phyloP scores from a whole-genome alignment of 345 rosid species.

The Erysimum cheiranthoides region DNA sequence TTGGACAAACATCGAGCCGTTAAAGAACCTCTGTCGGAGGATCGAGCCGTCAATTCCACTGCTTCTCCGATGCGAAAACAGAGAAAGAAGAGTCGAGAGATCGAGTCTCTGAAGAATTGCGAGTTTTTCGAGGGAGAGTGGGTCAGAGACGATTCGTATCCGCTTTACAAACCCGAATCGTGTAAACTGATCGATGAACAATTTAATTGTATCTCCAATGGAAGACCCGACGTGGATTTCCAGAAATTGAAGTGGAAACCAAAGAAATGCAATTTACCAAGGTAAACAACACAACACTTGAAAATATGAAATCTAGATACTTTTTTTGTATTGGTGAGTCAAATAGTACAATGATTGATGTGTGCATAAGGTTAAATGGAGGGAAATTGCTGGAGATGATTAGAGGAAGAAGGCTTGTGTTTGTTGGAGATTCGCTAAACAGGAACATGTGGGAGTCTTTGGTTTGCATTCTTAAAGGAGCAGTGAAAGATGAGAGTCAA shows the following conservation, averaged over 20 bases:
- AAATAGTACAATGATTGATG: conserved; percentile 1
- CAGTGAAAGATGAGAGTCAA: conserved; percentile 66
- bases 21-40: conserved; percentile 13
- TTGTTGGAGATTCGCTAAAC: conserved; percentile 92
- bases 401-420: conserved; percentile 84
- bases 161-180: conserved; percentile 88
- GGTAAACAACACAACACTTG: conserved; percentile 47
- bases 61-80: conserved; percentile 49
- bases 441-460: conserved; percentile 99
- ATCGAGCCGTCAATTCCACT: conserved; percentile 52
- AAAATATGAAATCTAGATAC: not conserved
- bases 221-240: conserved; percentile 76
- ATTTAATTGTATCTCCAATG: conserved; percentile 76
- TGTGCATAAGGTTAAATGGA: conserved; percentile 62
- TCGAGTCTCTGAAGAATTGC: conserved; percentile 61
- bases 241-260: conserved; percentile 94
- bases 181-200: conserved; percentile 87
- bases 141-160: conserved; percentile 89
- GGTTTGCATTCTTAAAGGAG: conserved; percentile 76
- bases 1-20: conserved; percentile 22
- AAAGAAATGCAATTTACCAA: conserved; percentile 75
- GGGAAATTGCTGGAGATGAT: conserved; percentile 69
- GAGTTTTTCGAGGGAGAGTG: conserved; percentile 87
- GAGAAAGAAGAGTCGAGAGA: conserved; percentile 47
- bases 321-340: not conserved